phyloP scores from a whole-genome alignment of 257 asterid species.

The Petunia axillaris region DNA sequence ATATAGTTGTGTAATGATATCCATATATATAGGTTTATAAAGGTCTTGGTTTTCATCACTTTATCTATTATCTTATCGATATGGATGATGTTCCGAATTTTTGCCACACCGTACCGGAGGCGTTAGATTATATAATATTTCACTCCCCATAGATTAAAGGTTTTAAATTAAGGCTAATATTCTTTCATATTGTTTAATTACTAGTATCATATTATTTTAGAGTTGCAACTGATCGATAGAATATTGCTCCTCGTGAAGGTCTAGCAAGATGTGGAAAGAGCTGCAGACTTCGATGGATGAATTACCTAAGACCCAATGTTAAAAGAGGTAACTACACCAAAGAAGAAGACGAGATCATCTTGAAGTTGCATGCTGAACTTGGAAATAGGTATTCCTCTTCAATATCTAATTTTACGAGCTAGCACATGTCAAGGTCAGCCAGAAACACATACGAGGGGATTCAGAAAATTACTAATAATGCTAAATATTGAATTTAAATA shows the following conservation, averaged over 20 bases:
- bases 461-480: no score
- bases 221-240: neutral
- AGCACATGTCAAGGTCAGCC: neutral
- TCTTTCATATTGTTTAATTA: neutral
- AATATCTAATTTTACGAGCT: neutral
- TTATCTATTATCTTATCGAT: no score
- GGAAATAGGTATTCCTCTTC: slow-evolving; percentile 24
- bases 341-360: slow-evolving; percentile 29
- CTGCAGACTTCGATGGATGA: slow-evolving; percentile 36
- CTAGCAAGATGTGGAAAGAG: slow-evolving; percentile 35
- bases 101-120: no score
- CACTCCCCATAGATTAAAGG: no score
- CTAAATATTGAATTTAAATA: no score
- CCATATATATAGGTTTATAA: no score
- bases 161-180: neutral
- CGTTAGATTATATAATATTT: no score
- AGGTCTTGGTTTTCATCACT: no score
- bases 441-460: no score
- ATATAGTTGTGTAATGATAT: no score
- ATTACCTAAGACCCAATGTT: slow-evolving; percentile 25
- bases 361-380: slow-evolving; percentile 27
- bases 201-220: neutral
- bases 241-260: slow-evolving; percentile 22
- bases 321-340: slow-evolving; percentile 30
- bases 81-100: no score